Base-by-base conservation (phyloP, 768 basidiomycete genomes). In the Lactarius quietus region DNA sequence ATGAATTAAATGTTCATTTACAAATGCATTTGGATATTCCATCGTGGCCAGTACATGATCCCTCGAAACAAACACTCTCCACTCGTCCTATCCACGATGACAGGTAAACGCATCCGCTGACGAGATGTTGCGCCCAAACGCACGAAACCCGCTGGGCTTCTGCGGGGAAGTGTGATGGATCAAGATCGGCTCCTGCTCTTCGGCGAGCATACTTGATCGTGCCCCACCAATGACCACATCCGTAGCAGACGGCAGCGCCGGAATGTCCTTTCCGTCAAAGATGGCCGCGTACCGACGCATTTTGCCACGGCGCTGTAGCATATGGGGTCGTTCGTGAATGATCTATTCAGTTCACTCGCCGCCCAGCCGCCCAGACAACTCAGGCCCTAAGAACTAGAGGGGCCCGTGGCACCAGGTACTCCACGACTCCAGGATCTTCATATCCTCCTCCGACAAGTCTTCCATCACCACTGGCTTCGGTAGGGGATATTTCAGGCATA, bases 151-250 rank as follows among this genome's bases (percentile, higher is more conserved):
- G 39, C 39, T 52, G 18, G 60, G 29, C 65, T 58, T 66, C 17
- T 55, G 57, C 31, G 61, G 45, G 23, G 39, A 38, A 39, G 39
- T 23, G 48, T 57, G 64, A 45, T 29, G 38, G 31, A 66, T 20
- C 38, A 66, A 31, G 56, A 62, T 62, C 56, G 65, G 61, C 38
- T 29, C 38, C 36, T 35, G 35, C 61, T 51, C 61, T n/a, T 58
- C 61, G 23, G 20, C 17, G 20, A 58, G 20, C 65, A 66, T 31
- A 56, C 65, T 66, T 7, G 60, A 61, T 39, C 57, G 61, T 51
- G 79, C 51, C 3, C 51, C 65, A 6, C 65, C 62, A n/a, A 67
- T 67, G 43, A 61, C 29, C 39, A 56, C 64, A 4, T 64, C 59
- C 26, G 67, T 65, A 5, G 67, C 67, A 17, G 67, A 66, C 38